Percentiles rank a stretch among this genome's conserved stretches.
These are phyloP conservation scores for Hyaloscypha variabilis DNA, from an alignment of 495 filamentous ascomycete species.

Conservation along the genomic window DNA sequence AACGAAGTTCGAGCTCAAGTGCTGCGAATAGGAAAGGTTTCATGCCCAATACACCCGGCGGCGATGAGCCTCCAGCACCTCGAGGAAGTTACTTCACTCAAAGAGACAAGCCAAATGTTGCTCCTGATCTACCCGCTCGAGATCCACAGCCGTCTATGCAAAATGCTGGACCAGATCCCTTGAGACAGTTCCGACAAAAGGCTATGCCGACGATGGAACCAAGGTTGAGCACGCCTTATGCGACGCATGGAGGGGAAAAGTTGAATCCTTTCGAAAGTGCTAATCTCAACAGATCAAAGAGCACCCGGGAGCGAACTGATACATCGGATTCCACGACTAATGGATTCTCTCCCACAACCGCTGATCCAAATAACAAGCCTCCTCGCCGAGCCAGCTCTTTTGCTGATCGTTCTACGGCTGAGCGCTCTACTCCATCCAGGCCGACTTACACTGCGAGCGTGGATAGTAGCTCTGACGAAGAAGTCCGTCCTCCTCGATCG, in stretches of 20 bases:
- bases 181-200: conserved; percentile 34
- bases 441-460: not conserved
- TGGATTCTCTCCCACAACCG: conserved; percentile 22
- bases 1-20: conserved; percentile 36
- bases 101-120: conserved; percentile 17
- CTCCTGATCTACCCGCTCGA: conserved; percentile 25
- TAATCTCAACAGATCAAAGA: conserved; percentile 42
- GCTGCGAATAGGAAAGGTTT: conserved; percentile 53
- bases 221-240: conserved; percentile 70
- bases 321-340: not conserved
- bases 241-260: conserved; percentile 69
- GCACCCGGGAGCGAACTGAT: conserved; percentile 28
- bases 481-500: conserved; percentile 6
- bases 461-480: conserved; percentile 23
- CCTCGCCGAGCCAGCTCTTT: conserved; percentile 20
- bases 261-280: conserved; percentile 53
- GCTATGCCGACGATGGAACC: conserved; percentile 35
- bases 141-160: not conserved
- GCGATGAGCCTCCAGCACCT: conserved; percentile 58
- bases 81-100: conserved; percentile 51
- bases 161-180: conserved; percentile 37
- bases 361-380: conserved; percentile 22
- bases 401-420: conserved; percentile 3
- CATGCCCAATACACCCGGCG: conserved; percentile 54
- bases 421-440: not conserved